Base-by-base conservation (phyloP, 1,284 basidiomycete species). In the Boletellus deceptivus region DNA sequence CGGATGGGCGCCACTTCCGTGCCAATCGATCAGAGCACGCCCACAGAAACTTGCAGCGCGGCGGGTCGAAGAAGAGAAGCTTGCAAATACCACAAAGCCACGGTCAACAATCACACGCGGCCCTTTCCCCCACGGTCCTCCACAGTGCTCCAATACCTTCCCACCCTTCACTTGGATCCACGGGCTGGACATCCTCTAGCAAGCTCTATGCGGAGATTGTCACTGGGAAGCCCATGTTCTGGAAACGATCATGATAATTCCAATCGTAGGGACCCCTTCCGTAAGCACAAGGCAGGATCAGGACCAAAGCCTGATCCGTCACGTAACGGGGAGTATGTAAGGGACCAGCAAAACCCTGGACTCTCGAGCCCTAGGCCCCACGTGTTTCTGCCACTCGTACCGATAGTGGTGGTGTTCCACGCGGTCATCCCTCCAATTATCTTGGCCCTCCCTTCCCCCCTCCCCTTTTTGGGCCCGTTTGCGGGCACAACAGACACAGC, bases 51-150 rank as follows among this genome's bases (percentile, higher is more conserved):
- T 3, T 13, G 29, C 29, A 13, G 29, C 8, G 29, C 29, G 29
- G 9, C 29, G 29, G 29, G 9, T 11, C 29, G 9, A 29, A 29
- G 29, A 29, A 13, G 10, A 27, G 27, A 29, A 29, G 29, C 29
- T 29, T 29, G 22, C 16, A n/a, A 43, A 34, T n/a, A 35, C 20
- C 60, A 48, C 50, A 54, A 62, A 61, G 42, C 46, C 33, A 31
- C 53, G 35, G 48, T 17, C 25, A 56, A 49, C 27, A 34, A 27
- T 45, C 20, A 11, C 25, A 29, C 29, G 29, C 9, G 10, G 4
- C 29, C 29, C 29, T 29, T 5, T 6, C 29, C 10, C 29, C 29
- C 9, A 29, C 29, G 29, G 29, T 25, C 24, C 24, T 6, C 29
- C 4, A 10, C 29, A 29, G 9, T 11, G 29, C 29, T 29, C 27